These are phyloP conservation scores for Verticillium alfalfae DNA, from an alignment of 2,329 filamentous ascomycete genomes.

Conservation along the genomic window DNA sequence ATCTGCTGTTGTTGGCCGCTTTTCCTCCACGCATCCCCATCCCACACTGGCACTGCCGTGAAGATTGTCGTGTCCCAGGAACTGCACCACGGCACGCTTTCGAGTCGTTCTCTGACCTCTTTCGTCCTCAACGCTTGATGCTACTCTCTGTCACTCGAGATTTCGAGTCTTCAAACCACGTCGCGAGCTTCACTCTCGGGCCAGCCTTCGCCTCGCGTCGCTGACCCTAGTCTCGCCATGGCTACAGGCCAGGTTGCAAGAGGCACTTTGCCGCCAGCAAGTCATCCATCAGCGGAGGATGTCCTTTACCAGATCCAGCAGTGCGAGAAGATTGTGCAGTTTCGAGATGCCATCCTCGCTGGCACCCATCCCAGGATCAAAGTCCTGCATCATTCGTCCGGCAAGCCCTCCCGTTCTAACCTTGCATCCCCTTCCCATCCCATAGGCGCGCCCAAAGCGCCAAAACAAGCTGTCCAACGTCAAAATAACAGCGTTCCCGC, in stretches of 20 bases:
- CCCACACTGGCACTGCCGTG: not conserved
- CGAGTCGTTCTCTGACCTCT: not conserved
- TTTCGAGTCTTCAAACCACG: not conserved
- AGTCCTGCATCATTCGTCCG: constrained; percentile 34
- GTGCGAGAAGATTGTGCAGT: constrained; percentile 74
- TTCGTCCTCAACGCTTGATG: not conserved
- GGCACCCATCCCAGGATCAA: constrained; percentile 66
- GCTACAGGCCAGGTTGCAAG: constrained; percentile 9
- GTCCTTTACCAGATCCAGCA: constrained; percentile 56
- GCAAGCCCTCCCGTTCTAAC: constrained; percentile 4
- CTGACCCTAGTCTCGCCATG: constrained; percentile 4
- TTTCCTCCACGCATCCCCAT: not conserved
- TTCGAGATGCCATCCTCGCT: constrained; percentile 76
- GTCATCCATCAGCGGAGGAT: constrained; percentile 26
- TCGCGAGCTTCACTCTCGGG: not conserved
- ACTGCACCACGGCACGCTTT: not conserved
- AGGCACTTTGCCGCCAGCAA: constrained; percentile 7
- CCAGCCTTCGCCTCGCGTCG: constrained; percentile 1
- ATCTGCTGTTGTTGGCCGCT: not conserved
- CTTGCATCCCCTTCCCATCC: constrained; percentile 3
- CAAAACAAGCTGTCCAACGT: constrained; percentile 10
- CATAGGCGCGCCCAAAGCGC: not conserved
- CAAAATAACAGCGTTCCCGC: not conserved
- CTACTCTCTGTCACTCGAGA: not conserved
- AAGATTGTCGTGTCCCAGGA: not conserved